Base-by-base conservation (phyloP, 1,139 yeast species). In the Magnusiomyces paraingens region DNA sequence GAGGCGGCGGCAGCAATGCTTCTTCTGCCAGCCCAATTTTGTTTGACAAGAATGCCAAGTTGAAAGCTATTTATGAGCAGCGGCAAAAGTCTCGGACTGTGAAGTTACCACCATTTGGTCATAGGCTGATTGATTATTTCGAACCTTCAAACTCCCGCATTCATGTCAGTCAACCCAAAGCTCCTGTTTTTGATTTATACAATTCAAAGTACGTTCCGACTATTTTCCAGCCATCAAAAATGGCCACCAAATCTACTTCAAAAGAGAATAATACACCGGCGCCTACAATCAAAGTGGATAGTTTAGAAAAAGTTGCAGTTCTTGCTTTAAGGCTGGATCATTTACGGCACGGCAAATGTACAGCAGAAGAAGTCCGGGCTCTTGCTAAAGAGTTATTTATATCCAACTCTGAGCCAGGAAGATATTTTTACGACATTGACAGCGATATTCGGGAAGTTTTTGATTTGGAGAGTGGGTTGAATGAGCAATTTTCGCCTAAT, bases 291-390 rank as follows among this genome's bases (percentile, higher is more conserved):
- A 26, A 26, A 26, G 20, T 46, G 2, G 52, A 41, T 36, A 45
- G 45, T 17, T 21, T 52, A 21, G 55, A 52, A 41, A 29, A 36
- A 11, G 52, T 42, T 5, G 49, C 55, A 6, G 41, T 52, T 29
- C 36, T 52, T 22, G 55, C 55, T 6, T 36, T 51, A 5, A 49
- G 53, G 20, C 18, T 51, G n/a, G 39, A 46, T 12, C 50, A 51
- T n/a, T 18, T 46, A 10, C 39, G 41, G 32, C 20, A 40, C 36
- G 53, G 53, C 1, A 35, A 40, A n/a, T 15, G 21, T 21, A 39
- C 50, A 2, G 15, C 32, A 3, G 40, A 46, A 35, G 50, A 51
- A 8, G 21, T 51, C 10, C 18, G 38, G n/a, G 15, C 18, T 17
- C 48, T 51, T 18, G 50, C 53, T 2, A 41, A 35, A 21, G 43